Evolutionary conservation across 805 yeast species (phyloP).

Genomic region (Wickerhamomyces hampshirensis): DNA sequence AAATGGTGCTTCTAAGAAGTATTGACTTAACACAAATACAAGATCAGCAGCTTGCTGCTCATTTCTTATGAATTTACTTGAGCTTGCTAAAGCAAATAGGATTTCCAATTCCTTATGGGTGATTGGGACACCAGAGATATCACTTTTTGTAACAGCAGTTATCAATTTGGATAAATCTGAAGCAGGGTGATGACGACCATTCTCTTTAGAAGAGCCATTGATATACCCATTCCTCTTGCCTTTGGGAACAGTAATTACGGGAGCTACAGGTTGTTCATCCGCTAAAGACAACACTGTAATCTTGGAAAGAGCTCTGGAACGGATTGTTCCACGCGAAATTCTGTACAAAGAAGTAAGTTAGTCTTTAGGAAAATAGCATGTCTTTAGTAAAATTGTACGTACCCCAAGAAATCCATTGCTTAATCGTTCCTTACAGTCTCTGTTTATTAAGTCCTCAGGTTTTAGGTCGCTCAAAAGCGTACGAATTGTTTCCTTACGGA

Average conservation of each 20-base stretch:
- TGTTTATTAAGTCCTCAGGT: background rate
- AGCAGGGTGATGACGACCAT: background rate
- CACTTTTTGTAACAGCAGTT: constrained; percentile 10
- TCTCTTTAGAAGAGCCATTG: constrained; percentile 2
- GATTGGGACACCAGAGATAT: constrained; percentile 22
- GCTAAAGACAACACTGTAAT: constrained; percentile 19
- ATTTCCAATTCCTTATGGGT: constrained; percentile 51
- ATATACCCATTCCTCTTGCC: constrained; percentile 2
- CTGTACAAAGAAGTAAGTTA: constrained; percentile 10
- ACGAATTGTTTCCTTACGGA: too few relatives aligned
- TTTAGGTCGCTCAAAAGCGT: background rate
- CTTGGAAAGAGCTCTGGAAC: constrained; percentile 23
- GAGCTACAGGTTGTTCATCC: background rate
- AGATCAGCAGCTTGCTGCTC: constrained; percentile 33
- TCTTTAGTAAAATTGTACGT: background rate
- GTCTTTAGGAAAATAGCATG: background rate
- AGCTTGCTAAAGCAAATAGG: constrained; percentile 39
- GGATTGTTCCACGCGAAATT: constrained; percentile 23
- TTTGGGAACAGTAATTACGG: background rate
- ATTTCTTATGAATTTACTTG: constrained; percentile 32
- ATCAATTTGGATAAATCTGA: constrained; percentile 18
- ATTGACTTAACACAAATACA: constrained; percentile 39
- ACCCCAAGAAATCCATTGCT: constrained; percentile 22
- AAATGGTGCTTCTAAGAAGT: constrained; percentile 45
- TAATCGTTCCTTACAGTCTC: background rate